Base-by-base conservation (phyloP, 257 asterid species). In the Solanum chaucha region DNA sequence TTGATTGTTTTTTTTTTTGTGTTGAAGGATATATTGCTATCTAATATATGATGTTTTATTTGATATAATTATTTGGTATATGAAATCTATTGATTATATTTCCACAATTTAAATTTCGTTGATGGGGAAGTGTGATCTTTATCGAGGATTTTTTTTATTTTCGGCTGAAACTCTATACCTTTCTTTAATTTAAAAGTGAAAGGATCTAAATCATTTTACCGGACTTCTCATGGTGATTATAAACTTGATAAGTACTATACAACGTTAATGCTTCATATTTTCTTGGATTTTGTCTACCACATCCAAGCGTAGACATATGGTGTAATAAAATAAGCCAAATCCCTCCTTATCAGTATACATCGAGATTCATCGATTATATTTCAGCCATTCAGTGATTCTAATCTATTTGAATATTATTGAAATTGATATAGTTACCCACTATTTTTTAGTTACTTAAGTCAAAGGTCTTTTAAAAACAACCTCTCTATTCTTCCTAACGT, bases 121-220 rank as follows among this genome's bases (percentile, higher is more conserved):
- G 48, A 41, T 10, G 5, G 14, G 17, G 3, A 0, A 51, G 8
- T 14, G 22, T 51, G 8, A 51, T 51, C 2, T 5, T 51, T 51
- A 51, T 51, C 8, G 59, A 15, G 1, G 1, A 15, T 51, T 30
- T 24, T 24, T 2, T 13, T 67, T 24, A 10, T 10, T 65, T 14
- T 0, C 8, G 0, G 0, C 15, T 30, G 1, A 8, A 68, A 28
- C 48, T 44, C 14, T 44, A 0, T 68, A 68, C 0, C 3, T 30
- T 68, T 28, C 32, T 30, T 30, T 30, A 68, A 28, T 28, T 67
- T 68, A 68, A 68, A 3, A 30, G 4, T 14, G 2, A 68, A 28
- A 5, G 0, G 4, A 68, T 28, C 11, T 1, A 0, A 13, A 13
- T 28, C 0, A 70, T 70, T 19, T 2, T 0, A 28, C 10, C 75